These are phyloP conservation scores for Gaultheria prostrata DNA, from an alignment of 148 eudicot genomes.

Conservation along the genomic window DNA sequence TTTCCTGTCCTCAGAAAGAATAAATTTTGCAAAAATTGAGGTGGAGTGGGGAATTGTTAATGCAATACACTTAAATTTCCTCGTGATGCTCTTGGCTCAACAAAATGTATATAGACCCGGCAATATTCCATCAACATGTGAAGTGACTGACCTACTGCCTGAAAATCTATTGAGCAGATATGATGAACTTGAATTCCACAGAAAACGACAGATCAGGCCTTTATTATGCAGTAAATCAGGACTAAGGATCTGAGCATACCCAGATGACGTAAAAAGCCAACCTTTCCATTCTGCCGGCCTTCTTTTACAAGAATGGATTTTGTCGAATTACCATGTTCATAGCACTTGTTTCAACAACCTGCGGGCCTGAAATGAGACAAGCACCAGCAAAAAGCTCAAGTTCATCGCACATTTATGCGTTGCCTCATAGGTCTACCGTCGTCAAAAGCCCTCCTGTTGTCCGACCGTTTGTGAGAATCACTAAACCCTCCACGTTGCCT, in stretches of 20 bases:
- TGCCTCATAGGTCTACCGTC: constrained; percentile 46
- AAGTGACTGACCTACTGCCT: not conserved
- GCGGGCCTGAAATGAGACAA: not conserved
- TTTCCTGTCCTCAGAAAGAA: not conserved
- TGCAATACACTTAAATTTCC: not conserved
- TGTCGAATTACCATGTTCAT: not conserved
- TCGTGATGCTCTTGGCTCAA: not conserved
- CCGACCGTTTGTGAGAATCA: constrained; percentile 27
- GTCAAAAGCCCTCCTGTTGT: constrained; percentile 28
- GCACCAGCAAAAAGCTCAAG: not conserved
- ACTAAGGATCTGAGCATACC: not conserved
- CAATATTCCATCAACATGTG: not conserved
- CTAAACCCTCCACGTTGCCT: constrained; percentile 31
- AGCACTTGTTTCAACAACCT: not conserved
- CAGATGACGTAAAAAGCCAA: not conserved
- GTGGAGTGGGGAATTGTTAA: not conserved
- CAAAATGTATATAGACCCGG: not conserved
- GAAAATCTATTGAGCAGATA: not conserved
- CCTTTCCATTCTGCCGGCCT: not conserved
- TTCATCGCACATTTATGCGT: constrained; percentile 54
- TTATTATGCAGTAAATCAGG: not conserved
- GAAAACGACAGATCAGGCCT: not conserved
- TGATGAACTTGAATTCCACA: not conserved
- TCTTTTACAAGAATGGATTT: not conserved
- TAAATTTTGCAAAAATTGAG: not conserved